A percentile compares a stretch with the other conserved stretches of the same genome.
These are phyloP conservation scores for Aeschynomene evenia DNA, from an alignment of 306 rosid genomes.

Conservation along the genomic window DNA sequence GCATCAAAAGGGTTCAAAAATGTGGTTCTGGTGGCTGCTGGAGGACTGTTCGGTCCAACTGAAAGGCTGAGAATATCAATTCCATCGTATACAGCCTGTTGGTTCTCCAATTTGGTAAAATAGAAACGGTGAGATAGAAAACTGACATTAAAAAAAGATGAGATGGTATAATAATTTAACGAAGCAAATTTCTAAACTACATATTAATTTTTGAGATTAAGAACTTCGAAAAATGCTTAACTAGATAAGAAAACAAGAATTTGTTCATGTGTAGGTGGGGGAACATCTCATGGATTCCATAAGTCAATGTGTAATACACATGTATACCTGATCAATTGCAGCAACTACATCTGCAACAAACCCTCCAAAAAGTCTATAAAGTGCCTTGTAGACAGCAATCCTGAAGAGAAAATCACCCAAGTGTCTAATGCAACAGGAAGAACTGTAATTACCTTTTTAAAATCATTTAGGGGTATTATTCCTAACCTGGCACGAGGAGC, in stretches of 20 bases:
- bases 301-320: slow-evolving; percentile 17
- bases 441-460: slow-evolving; percentile 20
- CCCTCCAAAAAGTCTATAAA: slow-evolving; percentile 95
- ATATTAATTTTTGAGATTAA: background rate
- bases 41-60: slow-evolving; percentile 96
- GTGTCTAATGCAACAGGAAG: slow-evolving; percentile 25
- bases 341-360: slow-evolving; percentile 98
- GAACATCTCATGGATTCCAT: background rate
- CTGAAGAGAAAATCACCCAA: slow-evolving; percentile 47
- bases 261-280: background rate
- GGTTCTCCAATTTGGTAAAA: slow-evolving; percentile 22
- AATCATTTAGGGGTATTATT: slow-evolving; percentile 29
- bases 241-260: slow-evolving; percentile 7
- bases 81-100: slow-evolving; percentile 97
- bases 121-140: slow-evolving; percentile 15
- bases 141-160: background rate
- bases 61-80: slow-evolving; percentile 99
- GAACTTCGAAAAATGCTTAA: background rate
- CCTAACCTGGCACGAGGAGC: slow-evolving; percentile 99
- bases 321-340: slow-evolving; percentile 91
- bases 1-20: slow-evolving; percentile 97
- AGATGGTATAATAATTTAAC: slow-evolving; percentile 5
- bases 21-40: slow-evolving; percentile 82
- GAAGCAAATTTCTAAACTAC: background rate
- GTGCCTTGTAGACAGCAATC: slow-evolving; percentile 98